Base-by-base conservation (phyloP, 2,329 filamentous ascomycete species). In the Gaeumannomyces sp. region DNA sequence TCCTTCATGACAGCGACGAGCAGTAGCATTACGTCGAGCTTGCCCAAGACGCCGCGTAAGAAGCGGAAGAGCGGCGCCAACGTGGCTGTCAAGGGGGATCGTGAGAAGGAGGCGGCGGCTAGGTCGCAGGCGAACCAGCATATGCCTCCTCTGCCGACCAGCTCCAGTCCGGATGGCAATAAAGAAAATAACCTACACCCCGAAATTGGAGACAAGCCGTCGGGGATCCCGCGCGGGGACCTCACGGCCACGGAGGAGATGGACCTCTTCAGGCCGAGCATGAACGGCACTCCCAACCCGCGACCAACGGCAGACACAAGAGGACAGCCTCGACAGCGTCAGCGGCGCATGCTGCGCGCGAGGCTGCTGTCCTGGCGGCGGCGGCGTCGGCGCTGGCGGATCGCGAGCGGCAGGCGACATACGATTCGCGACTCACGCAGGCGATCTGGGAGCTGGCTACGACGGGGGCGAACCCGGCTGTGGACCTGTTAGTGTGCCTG, bases 371-470 rank as follows among this genome's bases (percentile, higher is more conserved):
- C 19, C 71, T 86, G 31, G 80, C 81, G 0, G 82, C 84, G 0
- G 85, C 85, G 0, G 83, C 85, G 0, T 84, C 87, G 63, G 84
- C 85, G 10, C 77, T 89, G 56, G 86, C 85, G 0, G 89, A 92
- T 66, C 87, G 86, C 68, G 89, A 93, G 72, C 85, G 91, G 8
- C 89, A 92, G 72, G 80, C 83, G 65, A 86, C 83, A 10, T 98
- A 96, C 75, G 93, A 98, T 72, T 86, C 84, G 64, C 88, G 93
- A 3, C 84, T 99, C 19, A 98, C 95, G 0, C 91, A 96, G 70
- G 89, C 91, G 14, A 98, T 97, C 69, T 99, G 95, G 95, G 90
- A 94, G 66, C 83, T 96, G 25, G 93, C 95, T 1, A 98, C 94
- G 0, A 89, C 89, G 1, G 90, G 93, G 62, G 93, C 93, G 2